Conservation (phyloP, 2,329 filamentous ascomycete genomes). For the Bipolaris zeicola region DNA sequence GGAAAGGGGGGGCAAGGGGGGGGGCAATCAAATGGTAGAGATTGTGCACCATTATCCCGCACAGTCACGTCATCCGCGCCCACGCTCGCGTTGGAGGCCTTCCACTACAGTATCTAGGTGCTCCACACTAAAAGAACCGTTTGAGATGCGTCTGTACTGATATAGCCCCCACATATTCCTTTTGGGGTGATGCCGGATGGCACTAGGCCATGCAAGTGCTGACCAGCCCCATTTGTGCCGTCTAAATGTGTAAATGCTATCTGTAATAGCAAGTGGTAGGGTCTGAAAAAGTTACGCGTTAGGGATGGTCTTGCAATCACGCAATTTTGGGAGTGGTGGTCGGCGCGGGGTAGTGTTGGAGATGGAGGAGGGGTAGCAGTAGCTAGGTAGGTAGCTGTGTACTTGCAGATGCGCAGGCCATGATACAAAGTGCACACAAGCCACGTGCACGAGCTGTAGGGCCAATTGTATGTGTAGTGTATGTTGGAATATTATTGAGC, state of each 20-base stretch:
- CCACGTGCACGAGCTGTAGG: not conserved
- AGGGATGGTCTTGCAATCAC: not conserved
- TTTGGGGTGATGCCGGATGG: not conserved
- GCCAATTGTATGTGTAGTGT: too few species aligned
- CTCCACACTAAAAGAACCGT: not conserved
- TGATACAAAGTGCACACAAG: not conserved
- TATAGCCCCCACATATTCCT: not conserved
- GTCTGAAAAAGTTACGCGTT: not conserved
- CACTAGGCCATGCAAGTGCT: not conserved
- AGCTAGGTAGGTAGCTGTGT: not conserved
- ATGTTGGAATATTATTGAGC: too few species aligned
- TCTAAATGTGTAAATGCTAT: not conserved
- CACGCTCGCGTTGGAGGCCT: not conserved
- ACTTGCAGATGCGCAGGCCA: not conserved
- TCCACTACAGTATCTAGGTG: not conserved
- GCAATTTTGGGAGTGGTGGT: not conserved
- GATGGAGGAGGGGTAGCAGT: not conserved
- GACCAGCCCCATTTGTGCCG: not conserved
- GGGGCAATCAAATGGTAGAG: not conserved
- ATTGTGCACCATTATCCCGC: not conserved
- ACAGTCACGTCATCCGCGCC: slow-evolving; percentile 11
- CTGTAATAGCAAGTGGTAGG: not conserved
- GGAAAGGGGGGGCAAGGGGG: slow-evolving; percentile 2
- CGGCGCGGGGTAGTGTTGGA: not conserved
- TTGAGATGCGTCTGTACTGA: not conserved